Evolutionary conservation across 768 basidiomycete genomes (phyloP).

Genomic region (Serendipita sp.): DNA sequence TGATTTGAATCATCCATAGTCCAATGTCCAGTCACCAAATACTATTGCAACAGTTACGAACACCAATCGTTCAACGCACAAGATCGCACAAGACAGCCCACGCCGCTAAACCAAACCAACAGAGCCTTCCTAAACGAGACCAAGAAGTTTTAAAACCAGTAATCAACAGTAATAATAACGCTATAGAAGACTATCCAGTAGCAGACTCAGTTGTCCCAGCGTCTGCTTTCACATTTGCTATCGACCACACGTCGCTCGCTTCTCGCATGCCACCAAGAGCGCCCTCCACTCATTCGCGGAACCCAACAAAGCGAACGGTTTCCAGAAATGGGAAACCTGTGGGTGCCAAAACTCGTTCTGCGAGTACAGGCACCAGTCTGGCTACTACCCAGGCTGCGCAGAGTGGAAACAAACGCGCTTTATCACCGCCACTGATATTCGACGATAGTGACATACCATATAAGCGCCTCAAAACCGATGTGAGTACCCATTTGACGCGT

Average conservation of each 20-base stretch:
- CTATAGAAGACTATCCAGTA: too few relatives aligned
- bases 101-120: too few relatives aligned
- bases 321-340: neutral
- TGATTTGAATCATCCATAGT: too few relatives aligned
- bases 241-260: neutral
- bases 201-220: neutral
- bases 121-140: too few relatives aligned
- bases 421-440: neutral
- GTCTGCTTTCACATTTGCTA: neutral
- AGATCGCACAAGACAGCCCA: too few relatives aligned
- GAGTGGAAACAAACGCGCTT: neutral
- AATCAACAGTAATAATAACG: too few relatives aligned
- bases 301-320: neutral
- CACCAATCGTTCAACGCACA: too few relatives aligned
- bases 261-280: neutral
- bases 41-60: too few relatives aligned
- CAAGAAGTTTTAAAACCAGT: too few relatives aligned
- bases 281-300: neutral
- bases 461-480: conserved; percentile 2
- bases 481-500: neutral
- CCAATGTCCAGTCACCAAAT: too few relatives aligned
- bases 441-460: neutral
- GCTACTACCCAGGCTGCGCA: neutral
- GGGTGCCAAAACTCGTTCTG: neutral
- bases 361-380: neutral